Conservation (phyloP, 108 stramenopile species). For the Stephanodiscus minutulus region DNA sequence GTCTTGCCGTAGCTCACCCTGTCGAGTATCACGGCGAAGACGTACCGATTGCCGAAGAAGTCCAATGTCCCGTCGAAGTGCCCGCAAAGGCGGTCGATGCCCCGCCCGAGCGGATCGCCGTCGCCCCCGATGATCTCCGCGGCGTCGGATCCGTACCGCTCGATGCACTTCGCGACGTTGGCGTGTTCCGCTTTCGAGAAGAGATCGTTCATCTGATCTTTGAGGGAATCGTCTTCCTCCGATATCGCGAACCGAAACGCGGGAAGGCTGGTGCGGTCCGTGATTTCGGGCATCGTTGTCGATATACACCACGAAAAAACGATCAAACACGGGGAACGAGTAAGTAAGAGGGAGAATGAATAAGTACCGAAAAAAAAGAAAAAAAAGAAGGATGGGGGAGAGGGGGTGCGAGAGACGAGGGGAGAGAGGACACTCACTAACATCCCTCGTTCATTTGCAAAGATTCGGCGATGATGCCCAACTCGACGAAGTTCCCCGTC, state of each 20-base stretch:
- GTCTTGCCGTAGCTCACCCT: conserved; percentile 20
- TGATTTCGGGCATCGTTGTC: no score
- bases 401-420: neutral
- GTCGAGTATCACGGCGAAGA: conserved; percentile 36
- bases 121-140: neutral
- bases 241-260: conserved; percentile 26
- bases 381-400: neutral
- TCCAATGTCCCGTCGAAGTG: conserved; percentile 27
- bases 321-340: neutral
- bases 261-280: conserved; percentile 21
- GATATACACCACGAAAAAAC: no score
- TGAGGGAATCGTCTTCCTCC: conserved; percentile 7
- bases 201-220: conserved; percentile 12
- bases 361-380: neutral
- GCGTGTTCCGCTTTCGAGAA: conserved; percentile 9
- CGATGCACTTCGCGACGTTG: conserved; percentile 22
- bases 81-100: conserved; percentile 42
- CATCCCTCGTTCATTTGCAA: conserved; percentile 54
- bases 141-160: conserved; percentile 10
- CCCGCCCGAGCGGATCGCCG: conserved; percentile 23
- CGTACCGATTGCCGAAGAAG: conserved; percentile 8
- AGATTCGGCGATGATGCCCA: conserved; percentile 57
- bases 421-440: conserved; percentile 18
- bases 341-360: neutral
- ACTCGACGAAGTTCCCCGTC: conserved; percentile 7